Conservation (phyloP, 31 red algal genomes). For the Asparagopsis taxiformis region DNA sequence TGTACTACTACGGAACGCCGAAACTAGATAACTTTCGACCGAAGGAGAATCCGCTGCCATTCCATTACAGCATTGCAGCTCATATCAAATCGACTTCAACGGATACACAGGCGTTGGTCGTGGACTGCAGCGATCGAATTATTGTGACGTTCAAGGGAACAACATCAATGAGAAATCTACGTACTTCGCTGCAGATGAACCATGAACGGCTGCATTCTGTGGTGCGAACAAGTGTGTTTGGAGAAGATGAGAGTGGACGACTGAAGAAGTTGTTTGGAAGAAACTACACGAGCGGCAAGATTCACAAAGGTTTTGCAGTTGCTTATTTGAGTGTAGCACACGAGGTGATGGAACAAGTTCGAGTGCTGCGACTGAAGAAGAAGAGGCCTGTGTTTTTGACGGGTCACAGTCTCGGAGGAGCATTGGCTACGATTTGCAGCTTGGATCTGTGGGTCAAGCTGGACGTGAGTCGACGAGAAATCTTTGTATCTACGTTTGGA, state of each 20-base stretch:
- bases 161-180: slow-evolving; percentile 65
- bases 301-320: slow-evolving; percentile 76
- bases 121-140: slow-evolving; percentile 78
- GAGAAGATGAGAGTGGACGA: slow-evolving; percentile 50
- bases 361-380: slow-evolving; percentile 38
- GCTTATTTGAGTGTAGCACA: slow-evolving; percentile 65
- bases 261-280: slow-evolving; percentile 54
- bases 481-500: slow-evolving; percentile 84
- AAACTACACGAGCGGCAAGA: slow-evolving; percentile 32
- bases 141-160: slow-evolving; percentile 87
- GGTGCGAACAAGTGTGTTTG: slow-evolving; percentile 24
- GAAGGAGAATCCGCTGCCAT: slow-evolving; percentile 70
- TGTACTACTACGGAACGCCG: slow-evolving; percentile 89
- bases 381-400: slow-evolving; percentile 80
- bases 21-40: slow-evolving; percentile 70
- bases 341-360: slow-evolving; percentile 56
- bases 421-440: slow-evolving; percentile 81
- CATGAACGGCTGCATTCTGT: slow-evolving; percentile 36
- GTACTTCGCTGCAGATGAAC: slow-evolving; percentile 64
- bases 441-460: slow-evolving; percentile 79
- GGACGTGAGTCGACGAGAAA: slow-evolving; percentile 58
- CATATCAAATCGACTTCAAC: slow-evolving; percentile 45
- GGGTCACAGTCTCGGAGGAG: slow-evolving; percentile 91
- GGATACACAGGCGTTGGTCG: slow-evolving; percentile 80
- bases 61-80: slow-evolving; percentile 56